Base-by-base conservation (phyloP, 202 grass and related monocot species). In the Zizania palustris region DNA sequence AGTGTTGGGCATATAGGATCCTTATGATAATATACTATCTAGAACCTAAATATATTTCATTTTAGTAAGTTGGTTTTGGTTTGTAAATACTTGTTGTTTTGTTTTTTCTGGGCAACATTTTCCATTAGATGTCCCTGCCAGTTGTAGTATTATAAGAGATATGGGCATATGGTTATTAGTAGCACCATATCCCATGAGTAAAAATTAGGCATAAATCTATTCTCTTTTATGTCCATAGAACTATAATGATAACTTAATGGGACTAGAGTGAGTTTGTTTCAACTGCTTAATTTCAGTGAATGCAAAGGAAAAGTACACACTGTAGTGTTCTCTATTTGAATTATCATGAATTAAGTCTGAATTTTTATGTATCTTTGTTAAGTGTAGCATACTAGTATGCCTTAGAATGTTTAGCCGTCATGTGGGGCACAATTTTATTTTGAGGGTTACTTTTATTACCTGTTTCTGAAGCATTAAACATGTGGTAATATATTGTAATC, bases 281-380 rank as follows among this genome's bases (percentile, higher is more conserved):
- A 53, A 7, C 64, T 67, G 19, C 60, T 22, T 53, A 28, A 63
- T 76, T 67, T 67, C 18, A 78, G 22, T 33, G 13, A 65, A 65
- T 55, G 51, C n/a, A 55, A 55, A 55, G 51, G 51, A 20, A 20
- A 55, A 55, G 7, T n/a, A 45, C 44, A 41, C 11, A 44, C 18
- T 7, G 2, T 45, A 60, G 38, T 16, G 44, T 50, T 51, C 4
- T 50, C 5, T 46, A 40, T 46, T 3, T 45, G 36, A 50, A 14
- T 36, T 69, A 21, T 14, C 44, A 69, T 69, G 6, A 14, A 50
- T 15, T 35, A 22, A 50, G 64, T 7, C 16, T 63, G 1, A 2
- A 2, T 76, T 48, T 66, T 55, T 28, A 7, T 11, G 11, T 61
- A n/a, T 46, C 21, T 61, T 60, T 41, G 38, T 65, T 77, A 70